These are phyloP conservation scores for Calonectria multiphialidica DNA, from an alignment of 2,329 filamentous ascomycete genomes.

Conservation along the genomic window DNA sequence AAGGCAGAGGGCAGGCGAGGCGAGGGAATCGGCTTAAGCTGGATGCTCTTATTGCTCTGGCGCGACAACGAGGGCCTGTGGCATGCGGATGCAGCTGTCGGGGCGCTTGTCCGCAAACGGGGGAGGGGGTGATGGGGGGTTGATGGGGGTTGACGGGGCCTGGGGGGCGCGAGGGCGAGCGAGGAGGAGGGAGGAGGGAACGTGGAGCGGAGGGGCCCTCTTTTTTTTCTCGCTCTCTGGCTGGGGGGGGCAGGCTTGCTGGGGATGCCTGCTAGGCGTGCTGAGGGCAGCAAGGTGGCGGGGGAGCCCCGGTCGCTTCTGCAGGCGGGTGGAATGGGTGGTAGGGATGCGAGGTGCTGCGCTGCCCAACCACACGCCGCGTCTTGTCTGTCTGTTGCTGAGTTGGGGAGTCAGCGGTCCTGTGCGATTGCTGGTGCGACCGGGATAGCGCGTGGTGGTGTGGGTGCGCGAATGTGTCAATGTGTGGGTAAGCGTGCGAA, in stretches of 20 bases:
- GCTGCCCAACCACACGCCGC: slow-evolving; percentile 35
- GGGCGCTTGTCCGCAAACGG: slow-evolving; percentile 44
- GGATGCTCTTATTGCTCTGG: slow-evolving; percentile 37
- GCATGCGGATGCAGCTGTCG: slow-evolving; percentile 45
- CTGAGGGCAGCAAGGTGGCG: slow-evolving; percentile 20
- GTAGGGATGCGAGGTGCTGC: slow-evolving; percentile 38
- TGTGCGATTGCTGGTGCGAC: slow-evolving; percentile 29
- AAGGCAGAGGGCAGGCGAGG: slow-evolving; percentile 40
- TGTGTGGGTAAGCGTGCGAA: slow-evolving; percentile 10
- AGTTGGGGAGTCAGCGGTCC: slow-evolving; percentile 43
- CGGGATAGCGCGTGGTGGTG: slow-evolving; percentile 34
- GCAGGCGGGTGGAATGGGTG: slow-evolving; percentile 29
- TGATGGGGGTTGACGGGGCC: slow-evolving; percentile 34
- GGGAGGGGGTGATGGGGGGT: slow-evolving; percentile 26
- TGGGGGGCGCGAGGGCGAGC: slow-evolving; percentile 28
- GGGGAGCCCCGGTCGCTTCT: slow-evolving; percentile 18
- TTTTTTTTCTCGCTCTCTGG: slow-evolving; percentile 7
- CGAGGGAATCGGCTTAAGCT: slow-evolving; percentile 37
- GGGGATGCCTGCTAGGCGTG: slow-evolving; percentile 20
- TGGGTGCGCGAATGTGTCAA: slow-evolving; percentile 30
- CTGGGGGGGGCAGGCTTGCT: not conserved
- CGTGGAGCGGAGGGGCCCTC: slow-evolving; percentile 36
- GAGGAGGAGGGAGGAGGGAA: slow-evolving; percentile 30
- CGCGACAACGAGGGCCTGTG: slow-evolving; percentile 28
- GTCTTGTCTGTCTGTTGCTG: slow-evolving; percentile 42